Evolutionary conservation across 2,329 filamentous ascomycete species (phyloP), one percentile per base, ranked within the genome.

Genomic region (Teratosphaeria viscida): DNA sequence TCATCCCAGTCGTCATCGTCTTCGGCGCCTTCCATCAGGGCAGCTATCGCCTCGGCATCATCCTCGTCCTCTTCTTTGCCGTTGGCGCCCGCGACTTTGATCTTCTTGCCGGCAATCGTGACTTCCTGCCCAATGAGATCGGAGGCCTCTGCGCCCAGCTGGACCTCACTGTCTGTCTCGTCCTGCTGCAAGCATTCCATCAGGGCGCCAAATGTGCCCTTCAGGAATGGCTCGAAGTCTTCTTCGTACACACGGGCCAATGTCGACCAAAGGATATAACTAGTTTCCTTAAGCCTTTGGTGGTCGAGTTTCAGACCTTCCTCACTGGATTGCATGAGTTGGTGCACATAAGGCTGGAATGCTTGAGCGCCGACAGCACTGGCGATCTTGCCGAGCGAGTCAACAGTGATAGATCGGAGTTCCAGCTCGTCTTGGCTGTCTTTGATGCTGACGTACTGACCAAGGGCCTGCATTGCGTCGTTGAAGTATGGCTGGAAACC

Each of bases 221-320:
- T 80, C 6, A 94, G 82, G 77, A 90, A 94, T 60, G 88, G 85
- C 59, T 85, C 83, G 63, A 95, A 92, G 58, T 91, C 81, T 70
- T 90, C 88, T 68, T 88, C 86, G 75, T 97, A 97, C 10, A 97
- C 90, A 78, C 95, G 95, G 63, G 92, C 88, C 72, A 99, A 85
- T 49, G 89, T 90, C 65, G 90, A 91, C 92, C 94, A 99, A 58
- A 99, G 82, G 63, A 97, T 95, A 77, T 96, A 99, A 73, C 90
- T 96, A 63, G 91, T 96, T 79, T 99, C 94, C 75, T 91, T 89
- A 57, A 97, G 85, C 60, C 92, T 85, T 52, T 92, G 89, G 77
- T 96, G 92, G 67, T 90, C 92, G 2, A 99, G 85, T 67, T 88
- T 81, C 2, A 97, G 82, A 59, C 89, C 92, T 75, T 96, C 92